Evolutionary conservation across 2,329 filamentous ascomycete genomes (phyloP), one percentile per base, ranked within the genome.

Genomic region (Pestalotiopsis fici): DNA sequence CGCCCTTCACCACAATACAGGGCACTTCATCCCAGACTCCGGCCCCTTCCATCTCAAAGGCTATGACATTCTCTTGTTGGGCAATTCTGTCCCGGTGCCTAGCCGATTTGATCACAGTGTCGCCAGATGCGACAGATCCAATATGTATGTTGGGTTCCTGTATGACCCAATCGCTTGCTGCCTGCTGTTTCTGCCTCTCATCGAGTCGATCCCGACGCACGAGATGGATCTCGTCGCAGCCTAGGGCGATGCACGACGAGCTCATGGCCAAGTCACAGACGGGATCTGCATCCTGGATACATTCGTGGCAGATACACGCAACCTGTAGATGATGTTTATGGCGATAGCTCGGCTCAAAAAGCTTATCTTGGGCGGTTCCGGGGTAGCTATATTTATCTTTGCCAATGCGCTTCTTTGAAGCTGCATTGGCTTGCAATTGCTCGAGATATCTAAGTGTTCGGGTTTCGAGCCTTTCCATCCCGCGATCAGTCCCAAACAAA

Each of bases 401-500:
- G 18, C 54, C 21, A 12, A 56, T 56, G 21, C 54, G n/a, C 54
- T 56, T 27, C 11, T 56, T 25, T 15, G 21, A 11, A 28, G 54
- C 21, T 56, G 54, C 54, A 2, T 56, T 28, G 11, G 54, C 54
- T 25, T 60, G 57, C n/a, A 60, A 37, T 35, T 18, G 21, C 15
- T 37, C 57, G n/a, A 60, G 15, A 37, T 11, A 60, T 1, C 57
- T 4, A 28, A 25, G 5, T 4, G 31, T 60, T 28, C 25, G 57
- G 11, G 18, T 35, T 12, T 68, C 63, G 23, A 72, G 35, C n/a
- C 37, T 47, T 57, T 64, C 55, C 54, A 47, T 50, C 25, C 59
- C 61, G 6, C 21, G 23, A 55, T 65, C 25, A 27, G 50, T 67
- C 62, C 68, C 50, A 5, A 75, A 66, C 7, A 39, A 59, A 15